Evolutionary conservation across 805 yeast genomes (phyloP).

Genomic region (Scheffersomyces spartinae): DNA sequence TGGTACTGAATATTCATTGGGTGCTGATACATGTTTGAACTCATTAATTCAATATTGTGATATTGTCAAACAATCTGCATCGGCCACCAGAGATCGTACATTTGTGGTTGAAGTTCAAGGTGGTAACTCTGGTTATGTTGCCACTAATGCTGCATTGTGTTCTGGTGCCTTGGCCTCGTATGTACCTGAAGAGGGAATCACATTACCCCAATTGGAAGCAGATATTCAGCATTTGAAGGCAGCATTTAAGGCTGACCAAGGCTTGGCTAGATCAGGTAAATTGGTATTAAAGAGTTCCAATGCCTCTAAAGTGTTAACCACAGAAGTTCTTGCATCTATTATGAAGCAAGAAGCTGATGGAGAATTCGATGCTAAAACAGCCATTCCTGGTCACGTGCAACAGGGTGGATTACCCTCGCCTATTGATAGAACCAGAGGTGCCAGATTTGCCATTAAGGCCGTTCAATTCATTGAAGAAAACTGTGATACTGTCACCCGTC

Average conservation of each 20-base stretch:
- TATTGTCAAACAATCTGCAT: conserved; percentile 68
- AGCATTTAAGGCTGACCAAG: conserved; percentile 49
- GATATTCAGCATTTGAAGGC: conserved; percentile 54
- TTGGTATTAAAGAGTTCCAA: conserved; percentile 55
- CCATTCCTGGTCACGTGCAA: conserved; percentile 80
- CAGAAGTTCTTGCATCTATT: conserved; percentile 62
- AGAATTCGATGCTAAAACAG: conserved; percentile 66
- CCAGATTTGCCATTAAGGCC: conserved; percentile 59
- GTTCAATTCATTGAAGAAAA: conserved; percentile 53
- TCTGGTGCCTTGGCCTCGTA: conserved; percentile 68
- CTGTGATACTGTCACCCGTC: too few relatives aligned
- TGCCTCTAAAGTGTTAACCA: conserved; percentile 55
- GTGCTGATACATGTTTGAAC: conserved; percentile 67
- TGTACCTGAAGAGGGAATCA: conserved; percentile 63
- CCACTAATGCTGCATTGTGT: conserved; percentile 55
- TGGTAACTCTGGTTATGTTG: conserved; percentile 73
- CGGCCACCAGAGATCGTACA: conserved; percentile 66
- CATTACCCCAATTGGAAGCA: conserved; percentile 46
- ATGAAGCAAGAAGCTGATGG: conserved; percentile 52
- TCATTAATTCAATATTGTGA: conserved; percentile 64
- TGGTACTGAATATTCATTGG: conserved; percentile 70
- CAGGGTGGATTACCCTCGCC: conserved; percentile 75
- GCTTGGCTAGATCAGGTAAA: conserved; percentile 59
- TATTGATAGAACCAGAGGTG: conserved; percentile 66
- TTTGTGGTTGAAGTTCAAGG: conserved; percentile 81